phyloP scores from a whole-genome alignment of 2,329 filamentous ascomycete species.

The Fusarium sp. region DNA sequence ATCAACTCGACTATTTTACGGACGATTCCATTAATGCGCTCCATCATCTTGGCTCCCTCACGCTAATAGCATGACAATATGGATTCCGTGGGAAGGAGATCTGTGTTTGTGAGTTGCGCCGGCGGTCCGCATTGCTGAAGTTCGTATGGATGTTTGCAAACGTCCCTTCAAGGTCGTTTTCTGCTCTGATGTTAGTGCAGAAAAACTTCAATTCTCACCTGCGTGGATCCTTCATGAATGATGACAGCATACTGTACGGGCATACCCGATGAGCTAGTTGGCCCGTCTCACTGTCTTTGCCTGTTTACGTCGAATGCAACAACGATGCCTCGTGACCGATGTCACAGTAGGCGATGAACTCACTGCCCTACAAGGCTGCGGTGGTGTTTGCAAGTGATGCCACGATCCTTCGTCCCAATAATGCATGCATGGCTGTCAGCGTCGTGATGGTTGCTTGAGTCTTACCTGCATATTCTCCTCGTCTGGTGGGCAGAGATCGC shows the following conservation, averaged over 20 bases:
- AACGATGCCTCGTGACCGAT: not conserved
- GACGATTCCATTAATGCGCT: conserved; percentile 1
- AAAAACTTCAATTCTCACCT: not conserved
- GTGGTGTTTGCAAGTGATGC: conserved; percentile 5
- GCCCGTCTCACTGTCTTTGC: not conserved
- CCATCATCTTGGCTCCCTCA: conserved; percentile 23
- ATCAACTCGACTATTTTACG: not conserved
- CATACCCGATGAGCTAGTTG: conserved; percentile 11
- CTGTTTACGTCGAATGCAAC: conserved; percentile 16
- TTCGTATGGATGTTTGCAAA: not conserved
- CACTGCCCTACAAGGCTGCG: conserved; percentile 21
- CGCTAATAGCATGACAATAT: not conserved
- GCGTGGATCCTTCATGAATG: not conserved
- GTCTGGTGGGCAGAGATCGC: not conserved
- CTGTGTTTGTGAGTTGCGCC: not conserved
- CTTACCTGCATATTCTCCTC: conserved; percentile 10
- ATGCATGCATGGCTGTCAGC: conserved; percentile 16
- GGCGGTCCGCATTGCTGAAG: conserved; percentile 16
- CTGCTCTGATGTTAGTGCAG: not conserved
- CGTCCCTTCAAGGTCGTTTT: not conserved
- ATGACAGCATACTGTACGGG: conserved; percentile 15
- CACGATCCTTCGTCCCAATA: conserved; percentile 1
- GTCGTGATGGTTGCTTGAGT: not conserved
- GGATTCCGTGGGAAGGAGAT: not conserved
- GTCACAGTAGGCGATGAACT: conserved; percentile 2